Conservation (phyloP, 2,329 filamentous ascomycete species). For the Penicillium sp. region DNA sequence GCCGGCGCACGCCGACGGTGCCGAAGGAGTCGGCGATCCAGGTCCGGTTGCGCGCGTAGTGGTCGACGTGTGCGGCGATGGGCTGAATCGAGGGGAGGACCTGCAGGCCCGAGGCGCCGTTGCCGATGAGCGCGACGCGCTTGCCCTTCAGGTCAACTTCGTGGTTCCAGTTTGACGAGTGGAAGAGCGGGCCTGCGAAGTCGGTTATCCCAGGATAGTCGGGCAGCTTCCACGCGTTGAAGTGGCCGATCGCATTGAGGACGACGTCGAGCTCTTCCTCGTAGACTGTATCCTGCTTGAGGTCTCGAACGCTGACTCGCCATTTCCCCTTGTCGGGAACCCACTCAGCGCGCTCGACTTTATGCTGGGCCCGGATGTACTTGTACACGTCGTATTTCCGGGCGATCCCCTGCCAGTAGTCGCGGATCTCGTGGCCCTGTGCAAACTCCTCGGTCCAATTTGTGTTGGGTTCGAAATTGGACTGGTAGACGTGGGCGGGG, state of each 20-base stretch:
- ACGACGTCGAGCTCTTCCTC: constrained; percentile 63
- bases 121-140: constrained; percentile 64
- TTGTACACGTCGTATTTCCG: constrained; percentile 68
- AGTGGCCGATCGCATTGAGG: constrained; percentile 67
- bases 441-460: constrained; percentile 73
- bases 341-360: constrained; percentile 64
- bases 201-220: constrained; percentile 62
- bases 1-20: constrained; percentile 57
- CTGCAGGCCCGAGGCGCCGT: constrained; percentile 66
- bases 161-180: constrained; percentile 66
- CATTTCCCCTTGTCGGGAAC: constrained; percentile 58
- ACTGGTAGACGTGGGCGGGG: constrained; percentile 72
- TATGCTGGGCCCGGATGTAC: constrained; percentile 59
- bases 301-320: constrained; percentile 53
- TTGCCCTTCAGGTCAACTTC: constrained; percentile 56
- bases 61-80: constrained; percentile 57
- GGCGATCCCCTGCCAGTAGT: constrained; percentile 69
- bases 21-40: constrained; percentile 71
- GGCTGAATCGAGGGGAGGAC: constrained; percentile 48
- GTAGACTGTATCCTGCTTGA: constrained; percentile 38
- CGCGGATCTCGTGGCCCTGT: constrained; percentile 67
- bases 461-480: constrained; percentile 69
- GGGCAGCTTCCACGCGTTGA: constrained; percentile 69
- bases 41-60: constrained; percentile 68
- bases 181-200: constrained; percentile 61